A percentile compares a stretch with the other conserved stretches of the same genome.
Evolutionary conservation across 202 grass and related monocot species (phyloP).

Genomic region (Schoenoplectus tabernaemontani): DNA sequence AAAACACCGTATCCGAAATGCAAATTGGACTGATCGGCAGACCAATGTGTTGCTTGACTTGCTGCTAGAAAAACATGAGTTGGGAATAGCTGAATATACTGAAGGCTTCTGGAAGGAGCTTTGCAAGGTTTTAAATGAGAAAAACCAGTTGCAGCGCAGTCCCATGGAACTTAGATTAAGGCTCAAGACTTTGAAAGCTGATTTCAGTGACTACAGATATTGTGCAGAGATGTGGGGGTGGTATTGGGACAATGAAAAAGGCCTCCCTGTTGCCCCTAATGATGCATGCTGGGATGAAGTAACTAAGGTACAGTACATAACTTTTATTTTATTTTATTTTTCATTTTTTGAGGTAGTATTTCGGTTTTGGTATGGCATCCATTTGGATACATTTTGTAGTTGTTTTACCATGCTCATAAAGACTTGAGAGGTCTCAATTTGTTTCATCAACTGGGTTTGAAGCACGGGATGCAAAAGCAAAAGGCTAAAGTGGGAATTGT

Average conservation of each 20-base stretch:
- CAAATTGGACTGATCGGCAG: constrained; percentile 13
- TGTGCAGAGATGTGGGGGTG: not conserved
- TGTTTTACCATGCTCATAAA: too few species aligned
- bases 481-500: not conserved
- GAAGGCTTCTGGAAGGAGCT: constrained; percentile 1
- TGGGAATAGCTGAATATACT: not conserved
- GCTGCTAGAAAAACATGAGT: not conserved
- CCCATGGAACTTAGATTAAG: not conserved
- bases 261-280: constrained; percentile 4
- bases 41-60: not conserved
- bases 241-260: constrained; percentile 15
- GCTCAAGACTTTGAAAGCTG: constrained; percentile 15
- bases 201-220: constrained; percentile 5
- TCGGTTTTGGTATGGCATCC: too few species aligned
- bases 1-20: not conserved
- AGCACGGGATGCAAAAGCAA: not conserved
- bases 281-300: not conserved
- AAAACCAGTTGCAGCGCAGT: not conserved
- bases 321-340: not conserved
- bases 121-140: constrained; percentile 18
- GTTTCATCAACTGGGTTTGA: not conserved
- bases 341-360: not conserved
- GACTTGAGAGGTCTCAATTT: not conserved
- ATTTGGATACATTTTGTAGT: not conserved
- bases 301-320: not conserved